Evolutionary conservation across 176 grass and related monocot species (phyloP).

Genomic region (Triticum turgidum): DNA sequence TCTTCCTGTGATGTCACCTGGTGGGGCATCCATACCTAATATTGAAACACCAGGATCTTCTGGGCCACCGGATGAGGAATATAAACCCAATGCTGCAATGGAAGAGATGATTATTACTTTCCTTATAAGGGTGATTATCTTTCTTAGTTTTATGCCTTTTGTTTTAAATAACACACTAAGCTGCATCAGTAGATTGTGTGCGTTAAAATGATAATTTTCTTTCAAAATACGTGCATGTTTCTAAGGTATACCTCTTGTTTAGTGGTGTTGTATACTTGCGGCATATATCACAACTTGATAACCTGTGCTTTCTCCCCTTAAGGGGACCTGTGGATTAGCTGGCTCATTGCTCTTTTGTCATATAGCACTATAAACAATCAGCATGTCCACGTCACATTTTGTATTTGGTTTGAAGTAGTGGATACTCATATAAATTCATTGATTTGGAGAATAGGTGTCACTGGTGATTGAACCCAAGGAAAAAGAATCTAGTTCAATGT

Average conservation of each 20-base stretch:
- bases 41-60: slow-evolving; percentile 90
- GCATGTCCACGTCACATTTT: not conserved
- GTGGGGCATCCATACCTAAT: slow-evolving; percentile 86
- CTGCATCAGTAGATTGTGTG: not conserved
- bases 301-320: not conserved
- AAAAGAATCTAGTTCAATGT: slow-evolving; percentile 94
- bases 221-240: not conserved
- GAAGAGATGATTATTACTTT: slow-evolving; percentile 99
- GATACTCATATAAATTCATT: slow-evolving; percentile 27
- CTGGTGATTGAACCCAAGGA: slow-evolving; percentile 96
- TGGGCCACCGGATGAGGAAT: slow-evolving; percentile 93
- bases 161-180: slow-evolving; percentile 1
- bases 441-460: slow-evolving; percentile 63
- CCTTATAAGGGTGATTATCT: slow-evolving; percentile 76
- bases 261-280: not conserved
- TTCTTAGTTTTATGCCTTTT: not conserved
- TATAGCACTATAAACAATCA: not conserved
- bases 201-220: not conserved
- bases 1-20: slow-evolving; percentile 90
- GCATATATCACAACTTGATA: not conserved
- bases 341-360: not conserved
- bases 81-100: slow-evolving; percentile 99
- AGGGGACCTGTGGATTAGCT: slow-evolving; percentile 1
- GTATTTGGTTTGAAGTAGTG: not conserved
- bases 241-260: not conserved